Percentiles rank a stretch among this genome's conserved stretches.
phyloP scores from a whole-genome alignment of 2,329 filamentous ascomycete genomes.

The Fusarium sp. region DNA sequence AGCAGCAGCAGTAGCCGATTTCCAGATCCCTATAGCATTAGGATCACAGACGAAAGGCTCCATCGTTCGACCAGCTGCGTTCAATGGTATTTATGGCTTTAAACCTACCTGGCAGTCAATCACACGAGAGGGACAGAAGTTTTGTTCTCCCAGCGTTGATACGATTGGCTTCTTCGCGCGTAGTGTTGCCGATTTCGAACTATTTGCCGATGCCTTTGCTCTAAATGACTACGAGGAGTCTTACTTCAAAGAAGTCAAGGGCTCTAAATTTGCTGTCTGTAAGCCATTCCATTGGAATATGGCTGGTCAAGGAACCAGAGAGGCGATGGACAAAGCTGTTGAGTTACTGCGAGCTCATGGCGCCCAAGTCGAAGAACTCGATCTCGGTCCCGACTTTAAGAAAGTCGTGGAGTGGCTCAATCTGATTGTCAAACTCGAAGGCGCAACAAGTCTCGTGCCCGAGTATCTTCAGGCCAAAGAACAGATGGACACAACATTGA shows the following conservation, averaged over 20 bases:
- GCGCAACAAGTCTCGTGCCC: slow-evolving; percentile 62
- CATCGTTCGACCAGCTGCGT: slow-evolving; percentile 71
- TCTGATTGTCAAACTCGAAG: slow-evolving; percentile 63
- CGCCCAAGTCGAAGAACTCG: slow-evolving; percentile 66
- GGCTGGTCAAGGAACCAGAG: slow-evolving; percentile 57
- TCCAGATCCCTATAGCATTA: slow-evolving; percentile 69
- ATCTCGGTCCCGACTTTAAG: slow-evolving; percentile 61
- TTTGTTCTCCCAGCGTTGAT: slow-evolving; percentile 69
- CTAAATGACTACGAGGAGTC: slow-evolving; percentile 62
- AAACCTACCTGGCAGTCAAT: slow-evolving; percentile 75
- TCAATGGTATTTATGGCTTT: slow-evolving; percentile 71
- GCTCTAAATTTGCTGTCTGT: slow-evolving; percentile 64
- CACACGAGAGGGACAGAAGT: slow-evolving; percentile 69
- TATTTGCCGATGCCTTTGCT: slow-evolving; percentile 65
- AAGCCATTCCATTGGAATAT: slow-evolving; percentile 64
- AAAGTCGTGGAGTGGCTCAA: slow-evolving; percentile 64
- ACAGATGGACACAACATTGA: slow-evolving; percentile 58
- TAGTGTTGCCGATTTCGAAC: slow-evolving; percentile 66
- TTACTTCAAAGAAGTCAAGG: slow-evolving; percentile 52
- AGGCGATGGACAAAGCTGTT: slow-evolving; percentile 56
- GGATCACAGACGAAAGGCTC: slow-evolving; percentile 76
- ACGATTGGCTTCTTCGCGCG: slow-evolving; percentile 72
- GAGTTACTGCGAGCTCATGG: slow-evolving; percentile 58
- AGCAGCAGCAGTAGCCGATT: slow-evolving; percentile 72
- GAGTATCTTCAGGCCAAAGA: slow-evolving; percentile 63